These are phyloP conservation scores for Ligustrum vulgare DNA, from an alignment of 257 asterid species.

Conservation along the genomic window DNA sequence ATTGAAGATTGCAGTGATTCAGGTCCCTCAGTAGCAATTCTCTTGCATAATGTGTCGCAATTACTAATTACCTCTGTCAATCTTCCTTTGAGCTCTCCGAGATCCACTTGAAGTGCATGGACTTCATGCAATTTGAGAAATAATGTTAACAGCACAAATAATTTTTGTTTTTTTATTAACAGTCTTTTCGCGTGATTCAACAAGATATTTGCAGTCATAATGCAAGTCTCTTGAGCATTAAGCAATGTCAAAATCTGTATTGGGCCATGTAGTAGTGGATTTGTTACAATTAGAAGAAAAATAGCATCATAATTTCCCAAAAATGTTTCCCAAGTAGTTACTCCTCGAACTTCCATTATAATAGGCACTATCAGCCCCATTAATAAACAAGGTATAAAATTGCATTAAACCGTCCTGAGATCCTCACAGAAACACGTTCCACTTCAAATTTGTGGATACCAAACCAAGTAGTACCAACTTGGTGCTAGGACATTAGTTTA, in stretches of 20 bases:
- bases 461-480: too few species aligned
- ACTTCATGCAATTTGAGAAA: conserved; percentile 48
- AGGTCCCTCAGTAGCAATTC: conserved; percentile 77
- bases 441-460: too few species aligned
- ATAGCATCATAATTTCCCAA: neutral
- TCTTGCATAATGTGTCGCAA: conserved; percentile 86
- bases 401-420: too few species aligned
- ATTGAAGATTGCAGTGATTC: conserved; percentile 70
- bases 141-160: conserved; percentile 6
- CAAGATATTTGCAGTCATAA: neutral
- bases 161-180: neutral
- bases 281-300: neutral
- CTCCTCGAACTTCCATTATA: neutral
- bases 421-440: too few species aligned
- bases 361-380: neutral
- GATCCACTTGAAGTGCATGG: conserved; percentile 83
- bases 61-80: conserved; percentile 88
- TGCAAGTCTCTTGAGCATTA: conserved; percentile 1
- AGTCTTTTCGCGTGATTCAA: neutral
- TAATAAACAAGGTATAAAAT: too few species aligned
- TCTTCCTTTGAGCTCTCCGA: conserved; percentile 90
- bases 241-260: neutral
- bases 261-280: neutral
- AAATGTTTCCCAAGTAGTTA: neutral
- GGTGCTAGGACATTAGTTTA: neutral